A percentile compares a stretch with the other conserved stretches of the same genome.
These are phyloP conservation scores for Maudiozyma saulgeensis DNA, from an alignment of 805 yeast genomes.

Conservation along the genomic window DNA sequence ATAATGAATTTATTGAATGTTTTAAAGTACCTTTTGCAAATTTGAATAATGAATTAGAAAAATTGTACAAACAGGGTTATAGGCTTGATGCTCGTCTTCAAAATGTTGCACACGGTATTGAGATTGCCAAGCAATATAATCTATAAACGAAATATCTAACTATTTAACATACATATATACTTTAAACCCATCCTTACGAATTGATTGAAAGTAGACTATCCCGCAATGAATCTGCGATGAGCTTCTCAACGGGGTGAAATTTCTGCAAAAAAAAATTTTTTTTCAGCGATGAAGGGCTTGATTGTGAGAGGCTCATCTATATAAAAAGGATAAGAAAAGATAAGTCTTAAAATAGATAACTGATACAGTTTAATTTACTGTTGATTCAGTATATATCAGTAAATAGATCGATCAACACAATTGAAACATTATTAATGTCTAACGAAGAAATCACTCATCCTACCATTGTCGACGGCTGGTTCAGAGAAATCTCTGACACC, in stretches of 20 bases:
- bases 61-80: slow-evolving; percentile 55
- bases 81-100: slow-evolving; percentile 80
- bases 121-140: slow-evolving; percentile 36
- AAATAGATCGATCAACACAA: background rate
- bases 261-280: too few relatives aligned
- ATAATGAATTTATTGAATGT: slow-evolving; percentile 86
- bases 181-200: slow-evolving; percentile 32
- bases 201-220: background rate
- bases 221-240: too few relatives aligned
- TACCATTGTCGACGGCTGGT: slow-evolving; percentile 73
- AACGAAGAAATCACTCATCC: slow-evolving; percentile 33
- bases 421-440: background rate
- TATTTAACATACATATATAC: background rate
- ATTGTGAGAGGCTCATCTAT: too few relatives aligned
- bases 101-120: slow-evolving; percentile 75
- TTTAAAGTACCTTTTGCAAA: slow-evolving; percentile 57
- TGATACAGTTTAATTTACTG: too few relatives aligned
- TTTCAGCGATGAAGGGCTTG: too few relatives aligned
- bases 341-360: too few relatives aligned
- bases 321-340: background rate
- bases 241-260: too few relatives aligned
- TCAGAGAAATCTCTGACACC: slow-evolving; percentile 86
- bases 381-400: too few relatives aligned
- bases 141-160: background rate
- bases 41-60: slow-evolving; percentile 45